These are phyloP conservation scores for Talaromyces sp. DNA, from an alignment of 2,329 filamentous ascomycete genomes.

Conservation along the genomic window DNA sequence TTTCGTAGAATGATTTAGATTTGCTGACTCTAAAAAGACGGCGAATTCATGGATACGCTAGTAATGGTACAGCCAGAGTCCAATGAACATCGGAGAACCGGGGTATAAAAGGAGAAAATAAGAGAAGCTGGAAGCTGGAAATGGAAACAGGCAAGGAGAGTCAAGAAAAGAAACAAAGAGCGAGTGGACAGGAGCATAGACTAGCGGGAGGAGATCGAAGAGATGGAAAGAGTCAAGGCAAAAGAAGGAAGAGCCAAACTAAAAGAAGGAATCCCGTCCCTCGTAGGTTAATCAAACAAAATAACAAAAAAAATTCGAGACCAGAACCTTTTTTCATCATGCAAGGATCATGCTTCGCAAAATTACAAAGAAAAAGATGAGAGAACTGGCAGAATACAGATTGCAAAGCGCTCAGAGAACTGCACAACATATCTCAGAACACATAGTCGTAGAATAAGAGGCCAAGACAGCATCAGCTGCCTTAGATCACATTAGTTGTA, in stretches of 20 bases:
- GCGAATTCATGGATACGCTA: conserved; percentile 23
- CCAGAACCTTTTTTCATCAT: conserved; percentile 17
- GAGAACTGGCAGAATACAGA: conserved; percentile 13
- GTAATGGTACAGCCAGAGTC: conserved; percentile 31
- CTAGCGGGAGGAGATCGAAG: neutral
- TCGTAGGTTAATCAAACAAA: conserved; percentile 12
- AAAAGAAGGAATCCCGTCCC: conserved; percentile 21
- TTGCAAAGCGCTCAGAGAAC: conserved; percentile 23
- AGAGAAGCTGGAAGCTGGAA: too few relatives aligned
- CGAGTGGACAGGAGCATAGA: neutral
- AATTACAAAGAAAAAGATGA: conserved; percentile 11
- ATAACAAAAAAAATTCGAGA: conserved; percentile 3
- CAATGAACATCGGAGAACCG: conserved; percentile 32
- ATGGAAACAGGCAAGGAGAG: neutral
- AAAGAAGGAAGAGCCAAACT: conserved; percentile 3
- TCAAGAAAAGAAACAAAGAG: conserved; percentile 2
- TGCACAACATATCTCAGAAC: conserved; percentile 27
- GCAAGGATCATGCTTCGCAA: conserved; percentile 20
- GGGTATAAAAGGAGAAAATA: conserved; percentile 26
- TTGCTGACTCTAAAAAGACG: conserved; percentile 20
- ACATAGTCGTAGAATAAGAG: conserved; percentile 28
- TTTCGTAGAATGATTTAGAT: conserved; percentile 16
- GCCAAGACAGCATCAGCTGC: neutral
- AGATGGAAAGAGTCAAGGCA: neutral
- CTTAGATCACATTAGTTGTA: conserved; percentile 40